Evolutionary conservation across 768 basidiomycete species (phyloP).

Genomic region (Naganishia vishniacii): DNA sequence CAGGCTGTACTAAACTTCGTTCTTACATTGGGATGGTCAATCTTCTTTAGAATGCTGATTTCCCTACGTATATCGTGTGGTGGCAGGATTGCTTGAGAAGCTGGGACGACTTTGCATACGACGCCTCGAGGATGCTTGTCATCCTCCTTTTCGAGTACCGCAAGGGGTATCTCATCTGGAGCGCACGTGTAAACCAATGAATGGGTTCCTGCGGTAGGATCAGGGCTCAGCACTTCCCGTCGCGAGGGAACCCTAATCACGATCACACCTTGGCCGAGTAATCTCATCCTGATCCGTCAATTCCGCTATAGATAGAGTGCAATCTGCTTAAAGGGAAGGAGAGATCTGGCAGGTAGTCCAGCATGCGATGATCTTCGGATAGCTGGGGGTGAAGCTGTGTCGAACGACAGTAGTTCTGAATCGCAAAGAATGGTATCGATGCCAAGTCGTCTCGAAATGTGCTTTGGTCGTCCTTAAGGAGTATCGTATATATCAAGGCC

Average conservation of each 20-base stretch:
- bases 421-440: too few relatives aligned
- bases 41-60: slow-evolving; percentile 10
- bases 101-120: slow-evolving; percentile 15
- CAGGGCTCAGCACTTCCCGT: background rate
- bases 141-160: background rate
- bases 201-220: slow-evolving; percentile 6
- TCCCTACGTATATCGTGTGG: slow-evolving; percentile 21
- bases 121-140: background rate
- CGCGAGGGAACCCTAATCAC: background rate
- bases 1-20: background rate
- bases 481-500: too few relatives aligned
- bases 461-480: too few relatives aligned
- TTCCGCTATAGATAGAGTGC: slow-evolving; percentile 14
- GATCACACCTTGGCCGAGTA: slow-evolving; percentile 13
- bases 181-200: slow-evolving; percentile 8
- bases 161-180: background rate
- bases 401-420: background rate
- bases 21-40: slow-evolving; percentile 23
- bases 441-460: too few relatives aligned
- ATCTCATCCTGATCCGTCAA: slow-evolving; percentile 15
- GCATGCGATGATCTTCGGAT: background rate
- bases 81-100: slow-evolving; percentile 4
- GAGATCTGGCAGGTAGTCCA: background rate
- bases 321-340: background rate
- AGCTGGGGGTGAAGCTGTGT: background rate